These are phyloP conservation scores for Glarea lozoyensis DNA, from an alignment of 495 filamentous ascomycete species.

Conservation along the genomic window DNA sequence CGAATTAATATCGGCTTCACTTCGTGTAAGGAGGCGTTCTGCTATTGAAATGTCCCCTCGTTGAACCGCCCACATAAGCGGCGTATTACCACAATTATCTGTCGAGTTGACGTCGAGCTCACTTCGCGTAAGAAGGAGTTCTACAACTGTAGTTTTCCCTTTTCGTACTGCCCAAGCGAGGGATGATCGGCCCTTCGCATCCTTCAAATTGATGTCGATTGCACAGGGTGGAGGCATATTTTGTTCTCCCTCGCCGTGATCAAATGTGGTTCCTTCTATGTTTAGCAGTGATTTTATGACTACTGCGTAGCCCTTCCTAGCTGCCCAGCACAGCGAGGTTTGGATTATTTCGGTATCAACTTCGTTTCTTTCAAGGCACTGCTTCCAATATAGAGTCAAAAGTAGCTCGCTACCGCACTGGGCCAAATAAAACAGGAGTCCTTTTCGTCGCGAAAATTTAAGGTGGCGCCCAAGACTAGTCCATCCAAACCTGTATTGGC, in stretches of 20 bases:
- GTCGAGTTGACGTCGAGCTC: background rate
- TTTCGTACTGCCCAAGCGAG: background rate
- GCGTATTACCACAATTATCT: too few relatives aligned
- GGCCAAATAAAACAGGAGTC: conserved; percentile 8
- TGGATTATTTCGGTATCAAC: background rate
- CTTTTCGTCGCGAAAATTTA: conserved; percentile 6
- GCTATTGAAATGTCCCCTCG: too few relatives aligned
- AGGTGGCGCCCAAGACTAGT: conserved; percentile 8
- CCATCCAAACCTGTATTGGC: conserved; percentile 3
- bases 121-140: background rate
- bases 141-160: background rate
- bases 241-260: background rate
- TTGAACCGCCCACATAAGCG: too few relatives aligned
- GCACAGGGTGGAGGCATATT: too few relatives aligned
- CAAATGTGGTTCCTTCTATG: conserved; percentile 1
- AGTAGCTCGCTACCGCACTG: conserved; percentile 12
- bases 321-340: conserved; percentile 23
- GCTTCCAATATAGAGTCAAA: conserved; percentile 4
- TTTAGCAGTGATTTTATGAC: conserved; percentile 26
- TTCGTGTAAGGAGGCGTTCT: too few relatives aligned
- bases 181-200: background rate
- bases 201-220: background rate
- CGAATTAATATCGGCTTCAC: too few relatives aligned
- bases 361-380: background rate
- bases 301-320: conserved; percentile 20